These are phyloP conservation scores for Xylariaceae sp. DNA, from an alignment of 2,329 filamentous ascomycete species.

Conservation along the genomic window DNA sequence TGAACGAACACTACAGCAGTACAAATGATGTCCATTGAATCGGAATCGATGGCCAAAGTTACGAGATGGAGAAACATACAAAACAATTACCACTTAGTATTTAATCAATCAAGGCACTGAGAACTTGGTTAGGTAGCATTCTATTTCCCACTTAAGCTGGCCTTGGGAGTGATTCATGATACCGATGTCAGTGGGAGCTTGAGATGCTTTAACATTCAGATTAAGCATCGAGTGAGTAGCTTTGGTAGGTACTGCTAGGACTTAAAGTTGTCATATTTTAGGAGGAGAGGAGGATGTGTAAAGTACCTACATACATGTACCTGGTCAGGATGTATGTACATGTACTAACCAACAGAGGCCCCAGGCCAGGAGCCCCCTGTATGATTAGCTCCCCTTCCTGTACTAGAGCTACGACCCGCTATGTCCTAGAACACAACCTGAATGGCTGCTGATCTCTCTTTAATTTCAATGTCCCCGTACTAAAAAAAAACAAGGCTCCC, in stretches of 20 bases:
- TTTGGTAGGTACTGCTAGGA: not conserved
- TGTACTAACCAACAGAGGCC: not conserved
- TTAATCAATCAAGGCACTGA: not conserved
- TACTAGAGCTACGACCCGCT: slow-evolving; percentile 9
- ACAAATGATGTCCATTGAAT: too few relatives aligned
- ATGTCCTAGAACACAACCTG: slow-evolving; percentile 20
- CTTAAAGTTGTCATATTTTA: too few relatives aligned
- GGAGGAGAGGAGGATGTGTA: too few relatives aligned
- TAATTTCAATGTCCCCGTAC: slow-evolving; percentile 27
- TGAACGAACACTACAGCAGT: too few relatives aligned
- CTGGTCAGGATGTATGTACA: not conserved
- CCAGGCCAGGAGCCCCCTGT: slow-evolving; percentile 1
- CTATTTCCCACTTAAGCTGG: not conserved
- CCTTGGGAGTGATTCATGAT: not conserved
- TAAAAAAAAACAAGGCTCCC: slow-evolving; percentile 30
- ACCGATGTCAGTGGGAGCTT: too few relatives aligned
- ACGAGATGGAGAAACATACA: not conserved
- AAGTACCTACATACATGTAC: too few relatives aligned
- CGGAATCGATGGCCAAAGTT: too few relatives aligned
- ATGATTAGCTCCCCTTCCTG: slow-evolving; percentile 15
- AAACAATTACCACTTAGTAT: not conserved
- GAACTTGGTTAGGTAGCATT: not conserved
- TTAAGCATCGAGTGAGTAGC: too few relatives aligned
- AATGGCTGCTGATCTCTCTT: slow-evolving; percentile 21
- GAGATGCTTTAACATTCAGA: too few relatives aligned